Evolutionary conservation across 441 rosid species (phyloP), one percentile per base, ranked within the genome.

Genomic region (Pelargonium australe): DNA sequence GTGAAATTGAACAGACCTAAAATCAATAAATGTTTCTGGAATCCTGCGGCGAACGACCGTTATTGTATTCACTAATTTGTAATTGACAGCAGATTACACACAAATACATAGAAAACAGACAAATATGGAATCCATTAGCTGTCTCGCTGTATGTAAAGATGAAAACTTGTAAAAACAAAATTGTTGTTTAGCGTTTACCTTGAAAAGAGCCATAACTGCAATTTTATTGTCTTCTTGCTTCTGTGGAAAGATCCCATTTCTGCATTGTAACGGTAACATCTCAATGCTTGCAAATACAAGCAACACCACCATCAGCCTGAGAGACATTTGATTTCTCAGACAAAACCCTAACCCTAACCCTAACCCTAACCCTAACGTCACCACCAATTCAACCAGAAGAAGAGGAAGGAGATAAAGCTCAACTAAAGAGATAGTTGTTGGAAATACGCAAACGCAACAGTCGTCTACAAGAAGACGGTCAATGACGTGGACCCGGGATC

Each of bases 211-310:
- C 63, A 58, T 58, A 58, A 58, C 63, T 23, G 63, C 63, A 19
- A 19, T 20, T 58, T 20, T 58, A 23, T 57, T n/a, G 62, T 57
- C 25, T 57, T 19, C 28, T 58, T 58, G 23, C 63, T 58, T 58
- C 34, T 8, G 63, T 19, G 10, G 63, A 57, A 57, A 57, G 16
- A 11, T 19, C 7, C 63, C 63, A 28, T 58, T 58, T 58, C 63
- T 58, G 34, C 12, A 58, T 28, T 58, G 63, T 58, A 58, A 58
- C 63, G 23, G 63, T 58, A 20, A 58, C 63, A 34, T 58, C 63
- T 19, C 63, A 58, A 17, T 10, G 31, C 25, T 57, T 19, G 23
- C 63, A 19, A 20, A 58, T 58, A 58, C 34, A 20, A 58, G 63
- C 43, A 40, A 0, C 40, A 34, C 7, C 43, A 40, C 43, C 43